These are phyloP conservation scores for Claviceps arundinis DNA, from an alignment of 2,329 filamentous ascomycete genomes.

Conservation along the genomic window DNA sequence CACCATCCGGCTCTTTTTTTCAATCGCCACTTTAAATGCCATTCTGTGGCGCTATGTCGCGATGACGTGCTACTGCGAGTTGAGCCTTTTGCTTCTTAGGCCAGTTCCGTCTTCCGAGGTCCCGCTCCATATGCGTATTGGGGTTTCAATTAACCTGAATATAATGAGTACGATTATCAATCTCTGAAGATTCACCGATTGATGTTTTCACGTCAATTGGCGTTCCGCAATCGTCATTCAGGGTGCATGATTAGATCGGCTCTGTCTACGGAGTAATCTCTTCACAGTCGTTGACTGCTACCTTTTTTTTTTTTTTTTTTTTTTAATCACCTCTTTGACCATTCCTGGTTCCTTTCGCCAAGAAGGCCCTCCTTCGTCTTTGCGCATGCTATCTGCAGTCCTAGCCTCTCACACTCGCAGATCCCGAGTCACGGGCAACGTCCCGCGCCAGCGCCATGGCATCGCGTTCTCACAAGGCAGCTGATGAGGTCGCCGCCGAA, in stretches of 20 bases:
- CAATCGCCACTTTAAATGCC: background rate
- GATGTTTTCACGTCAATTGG: background rate
- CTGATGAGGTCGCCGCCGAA: constrained; percentile 1
- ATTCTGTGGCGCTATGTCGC: background rate
- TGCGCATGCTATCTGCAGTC: no score
- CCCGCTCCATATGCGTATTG: background rate
- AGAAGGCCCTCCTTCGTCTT: background rate
- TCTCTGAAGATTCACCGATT: background rate
- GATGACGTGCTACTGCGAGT: constrained; percentile 3
- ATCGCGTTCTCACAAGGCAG: background rate
- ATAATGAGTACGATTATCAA: background rate
- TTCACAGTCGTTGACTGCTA: background rate
- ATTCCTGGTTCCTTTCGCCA: background rate
- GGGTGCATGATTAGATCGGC: no score
- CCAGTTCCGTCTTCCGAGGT: background rate
- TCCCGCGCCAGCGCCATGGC: constrained; percentile 3
- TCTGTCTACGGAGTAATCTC: no score
- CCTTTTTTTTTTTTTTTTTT: background rate
- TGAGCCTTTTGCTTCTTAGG: background rate
- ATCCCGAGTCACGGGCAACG: background rate
- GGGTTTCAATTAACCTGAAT: background rate
- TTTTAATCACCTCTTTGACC: background rate
- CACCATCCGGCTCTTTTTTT: background rate
- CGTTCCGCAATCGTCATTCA: background rate
- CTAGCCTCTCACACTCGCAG: no score